phyloP scores from a whole-genome alignment of 176 grass and related monocot species.

The Carex myosuroides region DNA sequence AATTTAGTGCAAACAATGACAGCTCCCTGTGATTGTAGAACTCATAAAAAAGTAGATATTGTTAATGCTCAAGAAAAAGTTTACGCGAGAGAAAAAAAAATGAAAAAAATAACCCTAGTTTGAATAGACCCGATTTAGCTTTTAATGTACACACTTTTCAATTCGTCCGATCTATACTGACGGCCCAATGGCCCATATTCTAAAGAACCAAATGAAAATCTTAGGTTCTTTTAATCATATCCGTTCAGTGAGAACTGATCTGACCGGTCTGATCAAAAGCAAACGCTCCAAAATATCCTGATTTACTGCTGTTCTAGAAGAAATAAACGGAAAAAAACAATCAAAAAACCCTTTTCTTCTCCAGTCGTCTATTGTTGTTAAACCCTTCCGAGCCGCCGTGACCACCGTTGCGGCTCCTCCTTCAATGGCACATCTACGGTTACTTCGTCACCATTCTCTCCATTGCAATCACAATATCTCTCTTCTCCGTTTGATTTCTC shows the following conservation, averaged over 20 bases:
- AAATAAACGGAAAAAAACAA: too few species aligned
- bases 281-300: background rate
- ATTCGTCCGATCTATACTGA: too few species aligned
- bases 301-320: background rate
- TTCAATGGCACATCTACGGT: constrained; percentile 61
- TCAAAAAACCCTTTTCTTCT: background rate
- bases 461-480: constrained; percentile 9
- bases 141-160: too few species aligned
- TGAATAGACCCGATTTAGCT: too few species aligned
- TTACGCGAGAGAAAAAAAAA: too few species aligned
- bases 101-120: too few species aligned
- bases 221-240: background rate
- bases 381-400: constrained; percentile 45
- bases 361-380: constrained; percentile 4
- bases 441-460: constrained; percentile 36
- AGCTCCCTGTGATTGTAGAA: too few species aligned
- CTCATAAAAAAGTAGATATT: too few species aligned
- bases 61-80: too few species aligned
- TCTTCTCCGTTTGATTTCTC: constrained; percentile 26
- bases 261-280: background rate
- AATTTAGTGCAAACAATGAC: too few species aligned
- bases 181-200: too few species aligned
- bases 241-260: background rate
- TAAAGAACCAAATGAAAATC: too few species aligned
- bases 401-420: background rate